Evolutionary conservation across 179 eudicot genomes (phyloP), one percentile per base, ranked within the genome.

Genomic region (Monotropa hypopitys): DNA sequence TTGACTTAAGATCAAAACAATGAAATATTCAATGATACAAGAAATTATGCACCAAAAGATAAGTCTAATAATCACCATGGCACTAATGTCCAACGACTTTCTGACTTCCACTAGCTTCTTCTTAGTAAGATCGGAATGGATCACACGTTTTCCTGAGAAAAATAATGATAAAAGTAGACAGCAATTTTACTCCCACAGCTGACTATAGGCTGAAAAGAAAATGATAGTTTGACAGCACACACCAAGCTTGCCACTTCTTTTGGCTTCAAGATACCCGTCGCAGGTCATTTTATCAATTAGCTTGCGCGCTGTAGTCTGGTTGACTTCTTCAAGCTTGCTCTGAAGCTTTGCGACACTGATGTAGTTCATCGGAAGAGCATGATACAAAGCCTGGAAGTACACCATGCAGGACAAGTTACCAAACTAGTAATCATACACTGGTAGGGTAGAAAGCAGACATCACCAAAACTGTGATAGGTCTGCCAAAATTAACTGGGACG

Each of bases 101-200:
- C 79, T 87, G 76, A 92, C 91, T 90, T 94, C 98, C 61, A 75
- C 76, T 70, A 94, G 88, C 90, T 90, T 94, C 78, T 84, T 85
- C 86, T 86, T 90, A 10, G 98, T 85, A 42, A 84, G 54, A 68
- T 87, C 90, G 71, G 97, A 92, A 76, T 86, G 98, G 76, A 94
- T 88, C 81, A 94, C 98, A 71, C 96, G 97, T 84, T 88, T 91
- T 74, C 98, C 98, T 94, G 85, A n/a, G n/a, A n/a, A n/a, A n/a
- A n/a, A n/a, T n/a, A 70, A 65, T 18, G 46, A 69, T 4, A 70
- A 30, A 74, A 49, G 56, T 40, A 72, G 13, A 42, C 28, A 76
- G 2, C 42, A 38, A 46, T 57, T 21, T 72, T n/a, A 72, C 45
- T 28, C 15, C 53, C 3, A 63, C 51, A 80, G n/a, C n/a, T n/a